These are phyloP conservation scores for Blumeriella jaapii DNA, from an alignment of 2,329 filamentous ascomycete species.

Conservation along the genomic window DNA sequence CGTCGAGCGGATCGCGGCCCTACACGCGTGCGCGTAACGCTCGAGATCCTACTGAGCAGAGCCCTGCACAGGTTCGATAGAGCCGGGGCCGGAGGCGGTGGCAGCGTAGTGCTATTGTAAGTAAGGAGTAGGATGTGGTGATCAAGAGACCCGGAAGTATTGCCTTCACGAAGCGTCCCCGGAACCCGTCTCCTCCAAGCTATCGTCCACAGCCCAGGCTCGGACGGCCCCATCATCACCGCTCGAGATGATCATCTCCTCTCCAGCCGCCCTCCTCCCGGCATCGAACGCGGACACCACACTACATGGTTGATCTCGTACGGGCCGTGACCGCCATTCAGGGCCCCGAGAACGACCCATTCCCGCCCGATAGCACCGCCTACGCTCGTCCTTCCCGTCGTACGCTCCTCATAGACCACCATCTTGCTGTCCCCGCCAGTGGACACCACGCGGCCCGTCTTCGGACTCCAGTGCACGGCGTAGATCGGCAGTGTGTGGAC, in stretches of 20 bases:
- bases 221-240: constrained; percentile 85
- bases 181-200: neutral
- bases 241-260: constrained; percentile 83
- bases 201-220: constrained; percentile 57
- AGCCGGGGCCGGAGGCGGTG: no score
- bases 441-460: constrained; percentile 70
- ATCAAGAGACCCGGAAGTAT: neutral
- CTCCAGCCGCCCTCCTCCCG: constrained; percentile 42
- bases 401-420: constrained; percentile 61
- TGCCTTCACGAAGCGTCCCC: neutral
- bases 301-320: constrained; percentile 89
- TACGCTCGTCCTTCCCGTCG: constrained; percentile 19
- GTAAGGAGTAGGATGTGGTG: neutral
- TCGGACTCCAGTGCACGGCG: constrained; percentile 70
- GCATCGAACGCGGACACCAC: constrained; percentile 76
- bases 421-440: constrained; percentile 79
- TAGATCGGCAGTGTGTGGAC: constrained; percentile 76
- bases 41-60: no score
- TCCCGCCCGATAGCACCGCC: constrained; percentile 32
- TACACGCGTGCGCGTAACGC: no score
- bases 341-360: constrained; percentile 62
- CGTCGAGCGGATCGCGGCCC: no score
- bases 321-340: constrained; percentile 71
- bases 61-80: no score
- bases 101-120: no score